Base-by-base conservation (phyloP, 768 basidiomycete species). In the Lentinula detonsa region DNA sequence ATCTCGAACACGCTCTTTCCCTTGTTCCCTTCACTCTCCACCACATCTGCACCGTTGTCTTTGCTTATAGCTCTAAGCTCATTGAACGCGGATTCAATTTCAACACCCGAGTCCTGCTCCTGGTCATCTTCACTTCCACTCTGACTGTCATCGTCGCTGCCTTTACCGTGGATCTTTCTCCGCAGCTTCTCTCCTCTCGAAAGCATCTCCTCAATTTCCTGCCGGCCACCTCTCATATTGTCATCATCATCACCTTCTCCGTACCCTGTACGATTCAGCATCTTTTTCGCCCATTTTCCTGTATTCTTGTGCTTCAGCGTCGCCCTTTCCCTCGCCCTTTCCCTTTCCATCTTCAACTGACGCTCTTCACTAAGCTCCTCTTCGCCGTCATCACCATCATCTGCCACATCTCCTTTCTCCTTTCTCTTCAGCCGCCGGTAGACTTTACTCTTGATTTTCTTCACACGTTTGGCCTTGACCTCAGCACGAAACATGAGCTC, bases 391-490 rank as follows among this genome's bases (percentile, higher is more conserved):
- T 75, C 76, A 39, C 78, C 78, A 61, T 81, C 80, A 63, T 76
- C 74, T 48, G 73, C 71, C 15, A 87, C 73, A 63, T 84, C 85
- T 61, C 87, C 90, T 50, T 82, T 81, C 68, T 89, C 84, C 69
- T 90, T 94, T 71, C 91, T 82, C 68, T 86, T 87, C 51, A 98
- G 79, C 65, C 89, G 88, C 33, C 95, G 81, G 70, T 94, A 98
- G 2, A 92, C 85, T 75, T 94, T 96, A 71, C 90, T 93, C 78
- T 98, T 98, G 75, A 99, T 99, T 76, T 95, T 98, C 21, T 88
- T 85, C 16, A 96, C 79, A 16, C 95, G 85, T 69, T 90, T 90
- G 16, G 94, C 91, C 71, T 96, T 95, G 39, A 84, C 77, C 66
- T 98, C 96, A 0, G 93, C 93, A 4, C 95, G 86, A 75, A 96